Percentiles rank a stretch among this genome's conserved stretches.
These are phyloP conservation scores for Tricholoma flavovirens DNA, from an alignment of 768 basidiomycete species.

Conservation along the genomic window DNA sequence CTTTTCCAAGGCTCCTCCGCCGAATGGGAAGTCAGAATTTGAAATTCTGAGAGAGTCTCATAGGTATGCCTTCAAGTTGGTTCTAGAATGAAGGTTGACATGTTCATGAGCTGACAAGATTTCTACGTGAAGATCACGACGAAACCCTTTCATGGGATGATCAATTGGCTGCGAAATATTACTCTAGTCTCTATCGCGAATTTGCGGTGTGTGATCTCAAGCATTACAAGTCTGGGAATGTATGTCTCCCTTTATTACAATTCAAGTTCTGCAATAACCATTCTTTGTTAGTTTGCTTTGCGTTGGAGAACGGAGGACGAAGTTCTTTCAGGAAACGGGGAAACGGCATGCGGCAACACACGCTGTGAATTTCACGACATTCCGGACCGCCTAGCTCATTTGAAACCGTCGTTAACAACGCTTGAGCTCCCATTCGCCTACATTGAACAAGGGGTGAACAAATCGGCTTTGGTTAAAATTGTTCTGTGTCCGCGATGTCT, in stretches of 20 bases:
- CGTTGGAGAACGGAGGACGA: constrained; percentile 94
- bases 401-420: constrained; percentile 45
- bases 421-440: constrained; percentile 91
- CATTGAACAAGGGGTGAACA: constrained; percentile 66
- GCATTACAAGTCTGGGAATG: constrained; percentile 90
- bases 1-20: constrained; percentile 23
- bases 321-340: constrained; percentile 80
- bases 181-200: constrained; percentile 83
- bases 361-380: constrained; percentile 68
- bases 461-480: constrained; percentile 85
- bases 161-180: constrained; percentile 82
- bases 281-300: constrained; percentile 63
- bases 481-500: constrained; percentile 77
- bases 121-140: constrained; percentile 66
- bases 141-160: constrained; percentile 70
- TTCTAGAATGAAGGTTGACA: not conserved
- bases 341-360: constrained; percentile 84
- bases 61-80: constrained; percentile 35
- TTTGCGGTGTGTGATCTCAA: constrained; percentile 91
- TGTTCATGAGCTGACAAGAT: constrained; percentile 38
- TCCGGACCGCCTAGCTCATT: constrained; percentile 8
- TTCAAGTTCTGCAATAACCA: not conserved
- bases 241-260: constrained; percentile 29
- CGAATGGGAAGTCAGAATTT: constrained; percentile 51
- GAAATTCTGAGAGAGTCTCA: constrained; percentile 73